Percentiles rank a stretch among this genome's conserved stretches.
These are phyloP conservation scores for Castanea sativa DNA, from an alignment of 306 rosid genomes.

Conservation along the genomic window DNA sequence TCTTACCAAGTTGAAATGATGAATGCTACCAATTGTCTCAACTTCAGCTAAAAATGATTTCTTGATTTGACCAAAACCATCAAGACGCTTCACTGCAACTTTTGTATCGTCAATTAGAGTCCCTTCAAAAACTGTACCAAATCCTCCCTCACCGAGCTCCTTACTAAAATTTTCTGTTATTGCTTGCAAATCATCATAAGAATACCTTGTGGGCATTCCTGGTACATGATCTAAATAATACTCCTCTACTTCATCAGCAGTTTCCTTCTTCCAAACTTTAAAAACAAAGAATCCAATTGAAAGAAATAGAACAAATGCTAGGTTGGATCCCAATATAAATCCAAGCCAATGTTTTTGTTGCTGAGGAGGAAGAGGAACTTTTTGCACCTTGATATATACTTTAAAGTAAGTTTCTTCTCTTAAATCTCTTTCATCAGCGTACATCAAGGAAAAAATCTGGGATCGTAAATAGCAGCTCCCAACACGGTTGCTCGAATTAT, in stretches of 20 bases:
- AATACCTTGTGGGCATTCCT: background rate
- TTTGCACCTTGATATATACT: background rate
- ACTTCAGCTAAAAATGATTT: slow-evolving; percentile 22
- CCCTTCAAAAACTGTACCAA: slow-evolving; percentile 18
- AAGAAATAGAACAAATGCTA: background rate
- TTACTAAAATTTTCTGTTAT: slow-evolving; percentile 3
- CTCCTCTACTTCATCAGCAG: background rate
- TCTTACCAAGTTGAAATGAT: slow-evolving; percentile 6
- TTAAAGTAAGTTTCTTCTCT: too few relatives aligned
- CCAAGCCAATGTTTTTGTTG: background rate
- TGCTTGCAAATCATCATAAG: background rate
- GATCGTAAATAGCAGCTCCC: slow-evolving; percentile 6
- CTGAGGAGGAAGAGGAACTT: background rate
- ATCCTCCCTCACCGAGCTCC: background rate
- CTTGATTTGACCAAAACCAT: background rate
- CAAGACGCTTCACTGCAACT: slow-evolving; percentile 18
- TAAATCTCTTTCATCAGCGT: too few relatives aligned
- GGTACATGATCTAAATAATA: background rate
- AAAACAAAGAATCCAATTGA: background rate
- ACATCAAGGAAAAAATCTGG: background rate
- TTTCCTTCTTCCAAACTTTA: background rate
- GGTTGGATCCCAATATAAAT: background rate
- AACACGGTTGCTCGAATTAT: background rate
- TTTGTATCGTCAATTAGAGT: background rate
- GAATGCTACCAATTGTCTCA: slow-evolving; percentile 22